Base-by-base conservation (phyloP, 73 alveolate genomes). In the Stentor coeruleus region DNA sequence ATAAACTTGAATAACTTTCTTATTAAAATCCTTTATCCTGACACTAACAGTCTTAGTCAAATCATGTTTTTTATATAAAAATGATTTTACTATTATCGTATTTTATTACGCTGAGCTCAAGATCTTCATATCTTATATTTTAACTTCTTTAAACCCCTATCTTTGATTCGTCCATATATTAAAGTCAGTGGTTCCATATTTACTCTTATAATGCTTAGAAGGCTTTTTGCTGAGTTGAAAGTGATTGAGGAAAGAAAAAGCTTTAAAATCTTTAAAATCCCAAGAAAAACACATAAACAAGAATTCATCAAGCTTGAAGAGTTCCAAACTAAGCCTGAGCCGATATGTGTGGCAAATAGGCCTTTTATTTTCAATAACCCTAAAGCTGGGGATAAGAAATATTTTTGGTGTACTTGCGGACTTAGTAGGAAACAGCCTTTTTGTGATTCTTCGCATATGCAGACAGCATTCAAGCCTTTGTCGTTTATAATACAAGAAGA, bases 331-430 rank as follows among this genome's bases (percentile, higher is more conserved):
- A 66, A 66, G 20, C 79, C 79, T 26, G 79, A 20, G 40, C 79
- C 79, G 11, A 40, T 66, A 20, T 66, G 42, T 66, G 42, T 33
- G 39, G 79, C 79, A 11, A 66, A 75, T 20, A n/a, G 6, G 74
- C 83, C 83, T 75, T 75, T 26, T 2, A n/a, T 39, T 15, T 75
- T 75, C 30, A 75, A 75, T 37, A 75, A 75, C 66, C 83, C 83
- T 75, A 15, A 37, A 35, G 77, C 39, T 15, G 83, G 74, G 26
- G 38, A n/a, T 39, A 75, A 75, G 33, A 75, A 75, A 40, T 75
- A 75, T 38, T 39, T 14, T 28, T 75, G 83, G 83, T 75, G 83
- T 40, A 6, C 74, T 38, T 75, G 83, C 38, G 83, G 83, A 2
- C 26, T 75, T 1, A 39, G 74, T 35, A 40, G n/a, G 37, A 75